These are phyloP conservation scores for Didymella segeticola DNA, from an alignment of 2,329 filamentous ascomycete species.

Conservation along the genomic window DNA sequence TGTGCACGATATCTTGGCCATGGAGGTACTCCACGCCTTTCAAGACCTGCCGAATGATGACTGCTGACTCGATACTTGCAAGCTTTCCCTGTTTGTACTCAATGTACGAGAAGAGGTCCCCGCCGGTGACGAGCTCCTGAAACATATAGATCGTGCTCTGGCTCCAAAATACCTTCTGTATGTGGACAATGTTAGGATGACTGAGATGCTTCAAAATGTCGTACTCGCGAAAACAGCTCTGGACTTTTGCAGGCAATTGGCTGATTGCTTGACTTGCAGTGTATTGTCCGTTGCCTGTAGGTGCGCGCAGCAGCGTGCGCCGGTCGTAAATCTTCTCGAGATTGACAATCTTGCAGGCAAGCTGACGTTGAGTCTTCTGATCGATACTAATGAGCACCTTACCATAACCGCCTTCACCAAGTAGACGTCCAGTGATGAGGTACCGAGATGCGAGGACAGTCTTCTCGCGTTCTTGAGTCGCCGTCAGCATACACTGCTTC, in stretches of 20 bases:
- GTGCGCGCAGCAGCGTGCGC: constrained; percentile 2
- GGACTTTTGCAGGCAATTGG: constrained; percentile 33
- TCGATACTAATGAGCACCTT: constrained; percentile 64
- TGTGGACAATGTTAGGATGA: constrained; percentile 66
- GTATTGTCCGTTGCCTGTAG: constrained; percentile 5
- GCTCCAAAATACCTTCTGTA: constrained; percentile 64
- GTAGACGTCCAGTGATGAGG: constrained; percentile 55
- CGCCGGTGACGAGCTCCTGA: constrained; percentile 65
- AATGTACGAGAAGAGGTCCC: constrained; percentile 67
- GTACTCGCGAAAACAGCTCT: constrained; percentile 51
- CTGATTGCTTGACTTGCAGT: constrained; percentile 11
- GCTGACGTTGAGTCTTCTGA: constrained; percentile 60
- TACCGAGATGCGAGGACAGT: constrained; percentile 58
- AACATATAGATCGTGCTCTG: constrained; percentile 65
- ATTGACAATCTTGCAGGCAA: constrained; percentile 73
- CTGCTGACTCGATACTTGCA: constrained; percentile 58
- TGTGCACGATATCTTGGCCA: constrained; percentile 61
- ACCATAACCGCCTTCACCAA: constrained; percentile 63
- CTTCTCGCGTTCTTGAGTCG: constrained; percentile 41
- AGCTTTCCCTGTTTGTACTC: constrained; percentile 57
- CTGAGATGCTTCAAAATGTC: constrained; percentile 59
- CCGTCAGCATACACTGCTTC: constrained; percentile 23
- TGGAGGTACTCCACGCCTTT: constrained; percentile 67
- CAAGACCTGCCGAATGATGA: constrained; percentile 63
- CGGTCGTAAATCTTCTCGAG: constrained; percentile 45